These are phyloP conservation scores for Phanerochaete sordida DNA, from an alignment of 768 basidiomycete species.

Conservation along the genomic window DNA sequence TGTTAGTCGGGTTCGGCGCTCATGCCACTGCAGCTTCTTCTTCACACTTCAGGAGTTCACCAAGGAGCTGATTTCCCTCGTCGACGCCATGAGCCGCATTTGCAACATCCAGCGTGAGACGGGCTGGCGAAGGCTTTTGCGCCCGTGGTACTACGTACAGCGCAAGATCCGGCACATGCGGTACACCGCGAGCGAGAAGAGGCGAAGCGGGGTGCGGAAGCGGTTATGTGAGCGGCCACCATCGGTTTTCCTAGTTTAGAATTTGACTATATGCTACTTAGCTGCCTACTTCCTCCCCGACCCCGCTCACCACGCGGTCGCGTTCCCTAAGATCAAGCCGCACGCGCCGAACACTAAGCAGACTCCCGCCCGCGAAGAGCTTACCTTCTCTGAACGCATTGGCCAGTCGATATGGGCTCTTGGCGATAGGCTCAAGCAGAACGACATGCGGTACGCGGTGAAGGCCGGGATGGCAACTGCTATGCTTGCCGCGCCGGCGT, in stretches of 20 bases:
- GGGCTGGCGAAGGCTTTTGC: constrained; percentile 32
- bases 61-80: constrained; percentile 73
- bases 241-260: background rate
- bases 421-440: constrained; percentile 59
- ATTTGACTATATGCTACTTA: constrained; percentile 18
- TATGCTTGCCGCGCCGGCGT: constrained; percentile 83
- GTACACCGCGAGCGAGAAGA: background rate
- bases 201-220: constrained; percentile 17
- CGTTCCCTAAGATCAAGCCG: constrained; percentile 78
- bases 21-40: constrained; percentile 65
- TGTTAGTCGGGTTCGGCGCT: background rate
- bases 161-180: background rate
- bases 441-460: constrained; percentile 82
- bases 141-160: background rate
- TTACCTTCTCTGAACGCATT: constrained; percentile 59
- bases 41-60: constrained; percentile 96
- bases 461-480: constrained; percentile 85
- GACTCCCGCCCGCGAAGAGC: constrained; percentile 59
- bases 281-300: constrained; percentile 51
- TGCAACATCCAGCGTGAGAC: constrained; percentile 59
- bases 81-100: constrained; percentile 81
- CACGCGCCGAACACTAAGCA: constrained; percentile 87
- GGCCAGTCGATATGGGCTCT: constrained; percentile 74
- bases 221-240: constrained; percentile 23
- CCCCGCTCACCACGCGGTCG: constrained; percentile 42